Percentiles rank a stretch among this genome's conserved stretches.
phyloP scores from a whole-genome alignment of 176 grass and related monocot species.

The Metroxylon sagu region DNA sequence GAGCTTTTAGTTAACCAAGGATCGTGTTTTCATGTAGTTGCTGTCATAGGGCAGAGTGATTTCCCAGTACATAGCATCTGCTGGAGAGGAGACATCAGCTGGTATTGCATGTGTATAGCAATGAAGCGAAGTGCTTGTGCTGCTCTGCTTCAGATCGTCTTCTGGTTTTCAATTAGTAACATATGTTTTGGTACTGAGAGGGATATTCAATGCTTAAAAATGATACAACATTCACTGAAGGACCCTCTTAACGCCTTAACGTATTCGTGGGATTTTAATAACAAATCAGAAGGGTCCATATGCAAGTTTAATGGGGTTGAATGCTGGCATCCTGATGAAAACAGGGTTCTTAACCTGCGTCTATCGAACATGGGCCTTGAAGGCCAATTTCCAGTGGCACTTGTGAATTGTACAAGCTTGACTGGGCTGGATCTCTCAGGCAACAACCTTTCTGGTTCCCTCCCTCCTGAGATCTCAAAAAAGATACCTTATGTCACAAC shows the following conservation, averaged over 20 bases:
- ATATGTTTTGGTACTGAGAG: conserved; percentile 6
- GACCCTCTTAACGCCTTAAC: conserved; percentile 8
- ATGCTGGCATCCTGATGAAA: conserved; percentile 95
- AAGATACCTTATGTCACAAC: conserved; percentile 46
- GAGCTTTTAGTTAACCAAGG: no score
- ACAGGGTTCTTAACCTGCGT: conserved; percentile 52
- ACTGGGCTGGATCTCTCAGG: conserved; percentile 72
- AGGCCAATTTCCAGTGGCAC: conserved; percentile 59
- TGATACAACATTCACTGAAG: not conserved
- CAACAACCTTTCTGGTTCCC: conserved; percentile 60
- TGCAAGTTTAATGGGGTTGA: conserved; percentile 75
- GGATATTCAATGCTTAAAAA: conserved; percentile 8
- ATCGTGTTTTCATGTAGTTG: no score
- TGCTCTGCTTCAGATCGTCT: conserved; percentile 7
- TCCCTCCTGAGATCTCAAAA: conserved; percentile 60
- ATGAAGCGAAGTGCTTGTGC: not conserved
- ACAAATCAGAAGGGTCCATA: conserved; percentile 45
- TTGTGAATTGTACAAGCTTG: conserved; percentile 86
- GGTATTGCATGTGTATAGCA: not conserved
- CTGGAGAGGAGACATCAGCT: no score
- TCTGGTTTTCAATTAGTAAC: conserved; percentile 3
- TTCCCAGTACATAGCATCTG: no score
- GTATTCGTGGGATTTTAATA: not conserved
- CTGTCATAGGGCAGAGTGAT: no score
- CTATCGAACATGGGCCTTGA: conserved; percentile 75